Evolutionary conservation across 169 alveolate genomes (phyloP).

Genomic region (Plasmodium ovale): DNA sequence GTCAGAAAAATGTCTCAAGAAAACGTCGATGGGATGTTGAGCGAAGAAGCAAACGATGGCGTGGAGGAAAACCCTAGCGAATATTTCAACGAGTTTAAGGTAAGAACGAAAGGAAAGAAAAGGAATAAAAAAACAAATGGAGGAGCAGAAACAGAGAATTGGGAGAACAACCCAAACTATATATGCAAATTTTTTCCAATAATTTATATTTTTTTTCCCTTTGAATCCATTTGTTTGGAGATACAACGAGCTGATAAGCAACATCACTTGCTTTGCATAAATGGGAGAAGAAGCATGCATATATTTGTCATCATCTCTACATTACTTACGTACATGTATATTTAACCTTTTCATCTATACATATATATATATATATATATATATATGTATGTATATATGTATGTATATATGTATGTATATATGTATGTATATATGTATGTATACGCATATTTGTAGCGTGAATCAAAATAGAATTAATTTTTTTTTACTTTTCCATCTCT

Average conservation of each 20-base stretch:
- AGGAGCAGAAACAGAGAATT: no score
- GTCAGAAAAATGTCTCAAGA: conserved; percentile 59
- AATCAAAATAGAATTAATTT: no score
- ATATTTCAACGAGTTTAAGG: conserved; percentile 47
- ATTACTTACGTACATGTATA: no score
- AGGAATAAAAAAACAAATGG: neutral
- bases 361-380: no score
- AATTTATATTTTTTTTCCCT: neutral
- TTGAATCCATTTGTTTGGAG: neutral
- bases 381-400: neutral
- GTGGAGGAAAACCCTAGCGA: conserved; percentile 37
- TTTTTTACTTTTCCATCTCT: neutral
- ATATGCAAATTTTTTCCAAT: no score
- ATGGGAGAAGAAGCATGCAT: neutral
- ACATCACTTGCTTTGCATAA: no score
- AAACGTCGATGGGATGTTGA: conserved; percentile 20
- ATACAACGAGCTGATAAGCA: no score
- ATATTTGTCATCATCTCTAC: neutral
- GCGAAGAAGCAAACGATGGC: conserved; percentile 31
- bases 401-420: neutral
- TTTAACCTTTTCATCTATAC: neutral
- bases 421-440: neutral
- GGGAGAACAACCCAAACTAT: no score
- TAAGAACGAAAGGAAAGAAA: neutral
- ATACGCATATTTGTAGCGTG: neutral